A percentile compares a stretch with the other conserved stretches of the same genome.
These are phyloP conservation scores for Coprinellus micaceus DNA, from an alignment of 768 basidiomycete species.

Conservation along the genomic window DNA sequence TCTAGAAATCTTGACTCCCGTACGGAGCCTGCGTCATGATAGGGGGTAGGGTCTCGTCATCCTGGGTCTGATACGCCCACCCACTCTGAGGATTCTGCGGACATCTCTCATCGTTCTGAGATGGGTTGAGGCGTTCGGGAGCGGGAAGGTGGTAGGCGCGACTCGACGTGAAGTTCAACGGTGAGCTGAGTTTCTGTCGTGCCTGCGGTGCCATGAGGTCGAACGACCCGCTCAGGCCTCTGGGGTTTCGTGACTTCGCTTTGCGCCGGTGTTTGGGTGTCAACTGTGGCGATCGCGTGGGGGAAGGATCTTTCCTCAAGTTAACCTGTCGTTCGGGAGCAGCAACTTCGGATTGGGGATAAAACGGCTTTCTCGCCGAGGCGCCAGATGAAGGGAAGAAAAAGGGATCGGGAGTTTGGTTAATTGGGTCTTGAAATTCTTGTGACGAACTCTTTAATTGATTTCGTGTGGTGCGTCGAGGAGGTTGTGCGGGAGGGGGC, in stretches of 20 bases:
- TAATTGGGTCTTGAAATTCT: background rate
- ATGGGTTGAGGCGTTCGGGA: too few species aligned
- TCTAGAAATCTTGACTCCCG: constrained; percentile 41
- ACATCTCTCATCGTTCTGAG: too few species aligned
- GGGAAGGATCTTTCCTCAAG: too few species aligned
- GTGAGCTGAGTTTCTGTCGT: too few species aligned
- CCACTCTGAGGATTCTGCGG: constrained; percentile 7
- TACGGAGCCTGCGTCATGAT: constrained; percentile 57
- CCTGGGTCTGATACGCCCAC: constrained; percentile 16
- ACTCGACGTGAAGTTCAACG: too few species aligned
- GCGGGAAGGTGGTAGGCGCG: too few species aligned
- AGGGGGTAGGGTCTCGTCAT: constrained; percentile 28
- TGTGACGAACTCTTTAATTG: background rate
- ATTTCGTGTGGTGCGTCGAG: background rate
- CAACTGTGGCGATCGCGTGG: too few species aligned
- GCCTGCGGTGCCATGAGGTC: too few species aligned
- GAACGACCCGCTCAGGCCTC: too few species aligned
- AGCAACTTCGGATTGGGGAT: background rate
- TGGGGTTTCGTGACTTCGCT: too few species aligned
- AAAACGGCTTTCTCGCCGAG: background rate
- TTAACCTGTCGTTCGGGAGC: background rate
- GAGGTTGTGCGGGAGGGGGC: background rate
- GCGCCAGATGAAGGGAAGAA: background rate
- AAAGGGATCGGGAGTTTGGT: background rate
- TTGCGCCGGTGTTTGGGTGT: too few species aligned